Percentiles rank a stretch among this genome's conserved stretches.
Evolutionary conservation across 768 basidiomycete species (phyloP).

Genomic region (Trametes sanguinea): DNA sequence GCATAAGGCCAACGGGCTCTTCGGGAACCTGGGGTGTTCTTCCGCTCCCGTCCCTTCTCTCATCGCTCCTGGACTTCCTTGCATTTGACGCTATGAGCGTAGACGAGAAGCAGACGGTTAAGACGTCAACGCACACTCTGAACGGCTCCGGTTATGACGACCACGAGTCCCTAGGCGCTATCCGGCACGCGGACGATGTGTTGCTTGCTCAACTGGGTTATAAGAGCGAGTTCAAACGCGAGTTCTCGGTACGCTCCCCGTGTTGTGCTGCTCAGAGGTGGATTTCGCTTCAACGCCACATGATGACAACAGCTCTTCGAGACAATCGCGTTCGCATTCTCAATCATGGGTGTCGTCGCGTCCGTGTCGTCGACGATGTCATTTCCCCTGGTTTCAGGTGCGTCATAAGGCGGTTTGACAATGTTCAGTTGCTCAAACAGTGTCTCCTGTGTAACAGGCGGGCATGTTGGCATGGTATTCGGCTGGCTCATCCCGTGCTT

Average conservation of each 20-base stretch:
- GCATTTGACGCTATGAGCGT: constrained; percentile 9
- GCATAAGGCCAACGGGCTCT: constrained; percentile 2
- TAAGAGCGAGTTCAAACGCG: constrained; percentile 70
- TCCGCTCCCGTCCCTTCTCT: constrained; percentile 12
- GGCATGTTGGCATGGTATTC: constrained; percentile 77
- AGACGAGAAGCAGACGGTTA: constrained; percentile 26
- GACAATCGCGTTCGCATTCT: constrained; percentile 66
- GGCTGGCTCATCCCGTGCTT: constrained; percentile 74
- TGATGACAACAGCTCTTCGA: constrained; percentile 47
- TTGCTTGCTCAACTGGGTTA: constrained; percentile 69
- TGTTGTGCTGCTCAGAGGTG: background rate
- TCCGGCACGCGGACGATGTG: constrained; percentile 52
- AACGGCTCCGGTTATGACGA: constrained; percentile 2
- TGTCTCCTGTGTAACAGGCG: constrained; percentile 43
- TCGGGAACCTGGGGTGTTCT: background rate
- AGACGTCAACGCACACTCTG: constrained; percentile 15
- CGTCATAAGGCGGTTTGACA: constrained; percentile 16
- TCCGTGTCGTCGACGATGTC: constrained; percentile 67
- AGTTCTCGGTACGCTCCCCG: constrained; percentile 56
- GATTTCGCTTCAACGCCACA: background rate
- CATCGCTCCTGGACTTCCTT: constrained; percentile 1
- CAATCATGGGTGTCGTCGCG: constrained; percentile 72
- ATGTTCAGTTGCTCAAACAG: background rate
- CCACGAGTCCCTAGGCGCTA: constrained; percentile 21
- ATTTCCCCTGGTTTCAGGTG: constrained; percentile 64